A percentile compares a stretch with the other conserved stretches of the same genome.
Evolutionary conservation across 768 basidiomycete species (phyloP).

Genomic region (Pulveroboletus sp.): DNA sequence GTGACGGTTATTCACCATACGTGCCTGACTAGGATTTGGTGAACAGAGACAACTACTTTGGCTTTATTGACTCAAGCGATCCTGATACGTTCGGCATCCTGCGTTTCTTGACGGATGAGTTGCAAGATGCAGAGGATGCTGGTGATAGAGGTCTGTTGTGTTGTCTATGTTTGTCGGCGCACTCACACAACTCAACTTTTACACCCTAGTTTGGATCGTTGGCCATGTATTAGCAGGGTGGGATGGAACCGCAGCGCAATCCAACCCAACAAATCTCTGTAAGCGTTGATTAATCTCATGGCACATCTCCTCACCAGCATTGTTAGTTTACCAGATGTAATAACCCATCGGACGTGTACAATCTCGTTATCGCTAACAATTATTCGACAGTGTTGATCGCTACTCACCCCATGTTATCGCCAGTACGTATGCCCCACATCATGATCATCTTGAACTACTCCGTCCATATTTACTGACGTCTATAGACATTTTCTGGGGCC

Average conservation of each 20-base stretch:
- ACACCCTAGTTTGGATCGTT: slow-evolving; percentile 40
- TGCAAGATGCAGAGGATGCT: slow-evolving; percentile 46
- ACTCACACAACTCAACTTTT: not conserved
- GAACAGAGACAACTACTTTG: slow-evolving; percentile 41
- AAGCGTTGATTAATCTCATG: slow-evolving; percentile 9
- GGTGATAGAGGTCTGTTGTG: slow-evolving; percentile 36
- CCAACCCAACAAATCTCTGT: slow-evolving; percentile 44
- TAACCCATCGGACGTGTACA: not conserved
- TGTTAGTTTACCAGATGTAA: slow-evolving; percentile 43
- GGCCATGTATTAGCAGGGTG: slow-evolving; percentile 49
- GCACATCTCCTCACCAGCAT: not conserved
- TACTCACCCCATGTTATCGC: slow-evolving; percentile 46
- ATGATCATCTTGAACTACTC: not conserved
- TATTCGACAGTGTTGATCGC: slow-evolving; percentile 36
- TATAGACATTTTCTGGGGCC: slow-evolving; percentile 64
- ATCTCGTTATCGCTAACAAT: not conserved
- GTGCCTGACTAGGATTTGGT: not conserved
- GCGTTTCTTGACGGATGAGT: slow-evolving; percentile 45
- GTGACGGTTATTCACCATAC: not conserved
- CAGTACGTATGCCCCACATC: slow-evolving; percentile 22
- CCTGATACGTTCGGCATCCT: slow-evolving; percentile 47
- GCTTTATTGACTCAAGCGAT: slow-evolving; percentile 43
- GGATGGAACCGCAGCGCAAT: slow-evolving; percentile 42
- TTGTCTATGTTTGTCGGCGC: not conserved
- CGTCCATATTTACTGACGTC: slow-evolving; percentile 15